Evolutionary conservation across 441 rosid species (phyloP), one percentile per base, ranked within the genome.

Genomic region (Hura crepitans): DNA sequence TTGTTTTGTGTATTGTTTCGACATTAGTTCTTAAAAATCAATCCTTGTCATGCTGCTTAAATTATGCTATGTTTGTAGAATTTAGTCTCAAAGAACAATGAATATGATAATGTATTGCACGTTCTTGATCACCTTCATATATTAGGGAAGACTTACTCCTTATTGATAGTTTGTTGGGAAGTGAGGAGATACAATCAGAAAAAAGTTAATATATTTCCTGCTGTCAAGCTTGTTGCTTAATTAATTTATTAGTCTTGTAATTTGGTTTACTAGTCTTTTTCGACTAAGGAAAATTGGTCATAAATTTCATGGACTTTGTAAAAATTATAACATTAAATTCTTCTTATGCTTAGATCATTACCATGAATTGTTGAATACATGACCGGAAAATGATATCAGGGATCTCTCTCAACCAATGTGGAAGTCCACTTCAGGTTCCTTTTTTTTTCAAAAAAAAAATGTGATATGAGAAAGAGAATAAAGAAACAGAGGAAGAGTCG

Each of bases 361-460:
- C 96, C 97, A 89, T 95, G 83, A 79, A 95, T 20, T 82, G 86
- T 53, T 65, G 75, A 30, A 89, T 92, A 68, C 92, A 88, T 9
- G 90, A 82, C 6, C 98, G 96, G 82, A 92, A 92, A 27, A 81
- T 83, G 73, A 95, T 86, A 65, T 73, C 71, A 0, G 89, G 89
- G 63, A 90, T 77, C 84, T 90, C 97, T 80, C 97, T 85, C 59
- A 95, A 75, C 98, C 99, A 95, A 72, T 83, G 92, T 5, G 99
- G 99, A 49, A 92, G 86, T 43, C 98, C 99, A 59, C 99, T 93
- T 66, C 62, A 57, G 20, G 39, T 14, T 10, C 14, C n/a, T n/a
- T n/a, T n/a, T n/a, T n/a, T n/a, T n/a, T n/a, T n/a, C n/a, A n/a
- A n/a, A n/a, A n/a, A n/a, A n/a, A n/a, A n/a, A n/a, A n/a, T n/a